Percentiles rank a stretch among this genome's conserved stretches.
These are phyloP conservation scores for Aspergillus sp. DNA, from an alignment of 2,329 filamentous ascomycete species.

Conservation along the genomic window DNA sequence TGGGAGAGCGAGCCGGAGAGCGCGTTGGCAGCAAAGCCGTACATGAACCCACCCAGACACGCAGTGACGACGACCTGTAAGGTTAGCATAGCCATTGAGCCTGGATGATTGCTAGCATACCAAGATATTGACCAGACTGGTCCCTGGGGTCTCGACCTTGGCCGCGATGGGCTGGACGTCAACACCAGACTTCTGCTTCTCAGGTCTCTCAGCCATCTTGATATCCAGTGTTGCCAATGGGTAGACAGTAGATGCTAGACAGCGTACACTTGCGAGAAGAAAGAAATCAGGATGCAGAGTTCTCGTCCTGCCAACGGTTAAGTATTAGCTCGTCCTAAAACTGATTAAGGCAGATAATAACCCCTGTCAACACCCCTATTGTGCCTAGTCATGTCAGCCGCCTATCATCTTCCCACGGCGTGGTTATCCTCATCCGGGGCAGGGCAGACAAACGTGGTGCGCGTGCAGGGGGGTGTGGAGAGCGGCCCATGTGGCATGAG, in stretches of 20 bases:
- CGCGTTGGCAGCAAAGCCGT: background rate
- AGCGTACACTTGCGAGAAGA: too few relatives aligned
- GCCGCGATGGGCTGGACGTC: background rate
- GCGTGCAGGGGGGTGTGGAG: too few relatives aligned
- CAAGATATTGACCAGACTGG: background rate
- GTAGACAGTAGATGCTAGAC: too few relatives aligned
- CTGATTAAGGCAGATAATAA: too few relatives aligned
- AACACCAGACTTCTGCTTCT: background rate
- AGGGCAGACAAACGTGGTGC: background rate
- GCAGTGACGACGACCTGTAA: background rate
- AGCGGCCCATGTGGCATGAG: background rate
- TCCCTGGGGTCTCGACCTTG: background rate
- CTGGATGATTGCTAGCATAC: background rate
- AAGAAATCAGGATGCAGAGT: too few relatives aligned
- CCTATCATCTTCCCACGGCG: too few relatives aligned
- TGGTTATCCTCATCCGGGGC: too few relatives aligned
- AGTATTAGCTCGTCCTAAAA: too few relatives aligned
- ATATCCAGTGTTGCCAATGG: too few relatives aligned
- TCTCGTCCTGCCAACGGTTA: too few relatives aligned
- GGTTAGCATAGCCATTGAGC: background rate
- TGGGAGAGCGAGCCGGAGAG: background rate
- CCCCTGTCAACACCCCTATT: too few relatives aligned
- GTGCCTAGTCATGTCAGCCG: too few relatives aligned
- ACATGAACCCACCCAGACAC: background rate
- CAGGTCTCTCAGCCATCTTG: background rate